These are phyloP conservation scores for Stygiomarasmius scandens DNA, from an alignment of 1,284 basidiomycete species.

Conservation along the genomic window DNA sequence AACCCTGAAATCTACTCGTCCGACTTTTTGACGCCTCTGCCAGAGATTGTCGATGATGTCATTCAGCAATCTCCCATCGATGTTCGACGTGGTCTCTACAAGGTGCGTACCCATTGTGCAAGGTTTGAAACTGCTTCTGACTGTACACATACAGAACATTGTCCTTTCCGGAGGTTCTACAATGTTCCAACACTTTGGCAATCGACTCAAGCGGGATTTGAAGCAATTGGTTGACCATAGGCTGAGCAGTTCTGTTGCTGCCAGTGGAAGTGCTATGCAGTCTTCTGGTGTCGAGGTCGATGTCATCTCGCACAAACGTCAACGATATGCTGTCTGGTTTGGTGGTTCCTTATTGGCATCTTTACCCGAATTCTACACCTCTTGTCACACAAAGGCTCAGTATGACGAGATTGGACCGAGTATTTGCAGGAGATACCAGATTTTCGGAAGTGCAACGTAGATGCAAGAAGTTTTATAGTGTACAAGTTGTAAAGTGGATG, in stretches of 20 bases:
- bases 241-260: conserved; percentile 76
- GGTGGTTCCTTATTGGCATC: conserved; percentile 94
- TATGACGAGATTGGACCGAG: conserved; percentile 98
- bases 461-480: conserved; percentile 2
- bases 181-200: conserved; percentile 98
- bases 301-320: conserved; percentile 98
- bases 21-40: conserved; percentile 96
- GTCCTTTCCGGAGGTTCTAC: conserved; percentile 95
- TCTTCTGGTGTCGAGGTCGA: conserved; percentile 95
- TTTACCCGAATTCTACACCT: conserved; percentile 97
- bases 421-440: conserved; percentile 93
- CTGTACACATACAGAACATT: conserved; percentile 77
- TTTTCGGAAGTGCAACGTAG: conserved; percentile 84
- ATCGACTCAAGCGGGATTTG: conserved; percentile 93
- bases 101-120: conserved; percentile 50
- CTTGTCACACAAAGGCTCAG: conserved; percentile 95
- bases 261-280: conserved; percentile 78
- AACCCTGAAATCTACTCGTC: conserved; percentile 99
- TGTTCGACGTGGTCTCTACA: conserved; percentile 92
- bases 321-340: conserved; percentile 98
- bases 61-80: conserved; percentile 97
- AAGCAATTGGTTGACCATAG: conserved; percentile 93
- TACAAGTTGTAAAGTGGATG: neutral
- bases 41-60: conserved; percentile 95
- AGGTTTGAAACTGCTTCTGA: no score